A percentile compares a stretch with the other conserved stretches of the same genome.
These are phyloP conservation scores for Candida germanica DNA, from an alignment of 805 yeast genomes.

Conservation along the genomic window DNA sequence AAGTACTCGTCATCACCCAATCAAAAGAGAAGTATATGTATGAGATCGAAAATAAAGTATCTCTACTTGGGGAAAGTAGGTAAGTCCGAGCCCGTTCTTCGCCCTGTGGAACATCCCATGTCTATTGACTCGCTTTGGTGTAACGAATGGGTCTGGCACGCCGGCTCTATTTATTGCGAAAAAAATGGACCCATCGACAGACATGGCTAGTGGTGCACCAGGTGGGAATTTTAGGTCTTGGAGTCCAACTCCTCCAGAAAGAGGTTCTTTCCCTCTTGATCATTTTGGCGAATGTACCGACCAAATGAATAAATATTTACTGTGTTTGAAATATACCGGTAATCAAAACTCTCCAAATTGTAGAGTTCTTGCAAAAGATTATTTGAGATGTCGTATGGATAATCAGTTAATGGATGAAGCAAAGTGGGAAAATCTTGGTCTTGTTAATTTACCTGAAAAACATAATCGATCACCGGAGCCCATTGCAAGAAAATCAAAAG, in stretches of 20 bases:
- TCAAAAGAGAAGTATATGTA: too few species aligned
- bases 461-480: too few species aligned
- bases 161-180: too few species aligned
- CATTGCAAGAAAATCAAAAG: too few species aligned
- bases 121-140: too few species aligned
- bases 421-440: constrained; percentile 44
- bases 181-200: too few species aligned
- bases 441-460: constrained; percentile 39
- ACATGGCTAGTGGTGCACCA: constrained; percentile 41
- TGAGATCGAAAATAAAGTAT: too few species aligned
- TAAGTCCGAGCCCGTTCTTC: too few species aligned
- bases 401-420: constrained; percentile 45
- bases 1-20: too few species aligned
- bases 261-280: constrained; percentile 95
- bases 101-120: too few species aligned
- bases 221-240: constrained; percentile 37
- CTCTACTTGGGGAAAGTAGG: too few species aligned
- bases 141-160: too few species aligned
- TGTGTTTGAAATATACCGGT: constrained; percentile 72
- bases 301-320: constrained; percentile 70
- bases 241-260: constrained; percentile 89
- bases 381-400: constrained; percentile 87
- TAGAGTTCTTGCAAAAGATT: constrained; percentile 74
- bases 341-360: constrained; percentile 93
- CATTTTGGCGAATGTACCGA: constrained; percentile 79